phyloP scores from a whole-genome alignment of 106 monocot genomes.

The Dioscorea dumetorum region DNA sequence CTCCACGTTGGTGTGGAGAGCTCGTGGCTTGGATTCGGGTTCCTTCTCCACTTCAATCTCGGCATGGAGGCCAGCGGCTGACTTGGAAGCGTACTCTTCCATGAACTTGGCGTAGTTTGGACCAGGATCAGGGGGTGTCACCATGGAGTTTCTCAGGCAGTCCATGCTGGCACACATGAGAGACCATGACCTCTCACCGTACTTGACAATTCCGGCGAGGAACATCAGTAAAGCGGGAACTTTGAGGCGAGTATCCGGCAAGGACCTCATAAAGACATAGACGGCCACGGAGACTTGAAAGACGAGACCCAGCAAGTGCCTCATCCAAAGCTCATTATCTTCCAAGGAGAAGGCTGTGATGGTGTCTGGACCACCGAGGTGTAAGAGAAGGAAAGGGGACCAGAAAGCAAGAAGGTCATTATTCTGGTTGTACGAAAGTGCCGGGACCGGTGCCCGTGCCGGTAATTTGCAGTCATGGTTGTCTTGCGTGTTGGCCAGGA shows the following conservation, averaged over 20 bases:
- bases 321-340: slow-evolving; percentile 38
- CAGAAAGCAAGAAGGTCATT: slow-evolving; percentile 11
- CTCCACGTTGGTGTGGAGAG: no score
- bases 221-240: slow-evolving; percentile 16
- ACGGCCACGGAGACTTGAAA: not conserved
- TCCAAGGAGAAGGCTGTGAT: slow-evolving; percentile 35
- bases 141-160: slow-evolving; percentile 18
- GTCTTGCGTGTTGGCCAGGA: slow-evolving; percentile 4
- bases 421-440: not conserved
- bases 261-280: slow-evolving; percentile 7
- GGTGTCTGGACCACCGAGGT: slow-evolving; percentile 30
- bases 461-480: not conserved
- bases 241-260: slow-evolving; percentile 5
- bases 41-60: no score
- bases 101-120: slow-evolving; percentile 30
- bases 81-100: slow-evolving; percentile 17
- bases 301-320: slow-evolving; percentile 13
- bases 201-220: slow-evolving; percentile 21
- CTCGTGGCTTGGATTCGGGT: no score
- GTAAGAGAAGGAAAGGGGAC: slow-evolving; percentile 25
- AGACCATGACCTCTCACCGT: slow-evolving; percentile 19
- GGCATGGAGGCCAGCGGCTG: no score
- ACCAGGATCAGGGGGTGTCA: slow-evolving; percentile 15
- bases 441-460: no score
- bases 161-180: slow-evolving; percentile 27